Evolutionary conservation across 2,329 filamentous ascomycete genomes (phyloP).

Genomic region (Macrophomina tecta): DNA sequence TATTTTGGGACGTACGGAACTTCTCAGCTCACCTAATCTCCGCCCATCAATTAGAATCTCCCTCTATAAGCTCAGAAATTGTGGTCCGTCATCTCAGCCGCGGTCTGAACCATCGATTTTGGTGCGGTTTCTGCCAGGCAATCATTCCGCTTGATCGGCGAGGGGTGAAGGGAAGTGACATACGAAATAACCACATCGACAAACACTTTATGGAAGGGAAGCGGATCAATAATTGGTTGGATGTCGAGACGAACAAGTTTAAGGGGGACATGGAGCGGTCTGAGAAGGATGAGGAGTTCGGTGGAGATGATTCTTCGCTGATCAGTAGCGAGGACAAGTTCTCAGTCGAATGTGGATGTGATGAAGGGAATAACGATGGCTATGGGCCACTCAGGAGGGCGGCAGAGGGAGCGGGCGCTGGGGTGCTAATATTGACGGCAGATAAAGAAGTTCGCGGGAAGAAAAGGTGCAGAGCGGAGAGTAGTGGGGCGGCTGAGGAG

Average conservation of each 20-base stretch:
- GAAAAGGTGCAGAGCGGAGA: neutral
- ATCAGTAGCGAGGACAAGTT: neutral
- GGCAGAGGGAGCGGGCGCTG: neutral
- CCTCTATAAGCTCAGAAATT: constrained; percentile 51
- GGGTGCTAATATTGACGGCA: neutral
- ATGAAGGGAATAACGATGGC: neutral
- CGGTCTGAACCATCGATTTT: constrained; percentile 71
- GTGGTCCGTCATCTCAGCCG: constrained; percentile 66
- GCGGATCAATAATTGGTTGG: constrained; percentile 64
- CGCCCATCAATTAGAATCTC: constrained; percentile 52
- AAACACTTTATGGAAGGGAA: constrained; percentile 67
- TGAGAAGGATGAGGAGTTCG: neutral
- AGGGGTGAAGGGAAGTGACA: constrained; percentile 63
- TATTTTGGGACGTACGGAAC: constrained; percentile 63
- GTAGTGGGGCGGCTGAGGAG: neutral
- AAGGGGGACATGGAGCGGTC: constrained; percentile 39
- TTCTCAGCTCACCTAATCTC: constrained; percentile 67
- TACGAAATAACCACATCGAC: constrained; percentile 77
- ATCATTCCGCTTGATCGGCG: constrained; percentile 59
- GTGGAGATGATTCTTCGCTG: no score
- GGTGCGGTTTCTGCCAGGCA: constrained; percentile 82
- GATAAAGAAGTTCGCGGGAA: neutral
- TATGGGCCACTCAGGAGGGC: neutral
- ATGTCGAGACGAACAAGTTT: constrained; percentile 43
- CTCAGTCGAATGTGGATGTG: neutral